Percentiles rank a stretch among this genome's conserved stretches.
These are phyloP conservation scores for bread wheat (Triticum aestivum) DNA, from an alignment of 176 grass and related monocot genomes.

Conservation along the genomic window IWGSC_CS_RefSeq_v2.1 NC_057800.1:81873809-81874308, in stretches of 20 bases:
- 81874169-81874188: conserved; percentile 72
- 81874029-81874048: conserved; percentile 64
- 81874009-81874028: conserved; percentile 75
- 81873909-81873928: conserved; percentile 38
- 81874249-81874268: conserved; percentile 48
- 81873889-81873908: conserved; percentile 72
- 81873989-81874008: conserved; percentile 72
- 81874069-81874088: conserved; percentile 13
- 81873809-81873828: conserved; percentile 46
- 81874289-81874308: neutral
- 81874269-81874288: conserved; percentile 60
- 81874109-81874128: conserved; percentile 49
- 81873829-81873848: conserved; percentile 74
- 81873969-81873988: conserved; percentile 67
- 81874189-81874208: conserved; percentile 75
- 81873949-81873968: conserved; percentile 53
- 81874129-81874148: conserved; percentile 73
- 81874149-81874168: conserved; percentile 70
- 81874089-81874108: conserved; percentile 53
- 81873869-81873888: conserved; percentile 83
- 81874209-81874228: conserved; percentile 69
- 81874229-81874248: conserved; percentile 37
- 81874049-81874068: conserved; percentile 38
- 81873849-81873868: conserved; percentile 76
- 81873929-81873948: conserved; percentile 38